A percentile compares a stretch with the other conserved stretches of the same genome.
Conservation (phyloP, 129 eudicot species). For the Solidago caesia region DNA sequence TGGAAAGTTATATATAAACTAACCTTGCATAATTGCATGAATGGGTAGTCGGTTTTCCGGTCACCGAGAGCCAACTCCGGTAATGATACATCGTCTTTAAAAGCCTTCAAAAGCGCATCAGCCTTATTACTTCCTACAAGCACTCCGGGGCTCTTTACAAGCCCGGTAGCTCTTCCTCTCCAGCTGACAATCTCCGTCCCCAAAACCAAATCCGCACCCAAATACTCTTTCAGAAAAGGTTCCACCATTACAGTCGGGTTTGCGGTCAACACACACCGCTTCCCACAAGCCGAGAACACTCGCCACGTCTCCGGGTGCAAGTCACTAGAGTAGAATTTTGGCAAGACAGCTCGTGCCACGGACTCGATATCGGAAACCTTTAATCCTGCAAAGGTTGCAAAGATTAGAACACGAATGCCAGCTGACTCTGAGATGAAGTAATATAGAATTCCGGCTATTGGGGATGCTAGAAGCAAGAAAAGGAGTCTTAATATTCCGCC, state of each 20-base stretch:
- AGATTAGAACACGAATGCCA: slow-evolving; percentile 52
- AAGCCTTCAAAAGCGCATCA: slow-evolving; percentile 47
- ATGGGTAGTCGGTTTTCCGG: slow-evolving; percentile 57
- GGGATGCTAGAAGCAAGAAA: slow-evolving; percentile 48
- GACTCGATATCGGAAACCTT: slow-evolving; percentile 55
- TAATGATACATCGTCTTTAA: slow-evolving; percentile 2
- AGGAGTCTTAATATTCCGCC: slow-evolving; percentile 55
- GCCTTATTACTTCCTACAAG: slow-evolving; percentile 63
- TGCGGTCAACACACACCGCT: slow-evolving; percentile 58
- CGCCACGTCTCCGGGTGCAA: slow-evolving; percentile 70
- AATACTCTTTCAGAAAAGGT: slow-evolving; percentile 56
- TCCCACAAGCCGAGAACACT: slow-evolving; percentile 65
- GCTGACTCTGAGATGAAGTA: slow-evolving; percentile 62
- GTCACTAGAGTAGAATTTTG: slow-evolving; percentile 58
- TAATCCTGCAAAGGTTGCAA: slow-evolving; percentile 62
- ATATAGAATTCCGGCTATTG: slow-evolving; percentile 52
- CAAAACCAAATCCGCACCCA: slow-evolving; percentile 58
- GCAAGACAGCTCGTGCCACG: slow-evolving; percentile 64
- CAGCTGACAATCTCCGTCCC: slow-evolving; percentile 57
- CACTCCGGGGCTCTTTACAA: slow-evolving; percentile 46
- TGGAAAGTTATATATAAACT: not conserved
- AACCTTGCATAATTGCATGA: slow-evolving; percentile 70
- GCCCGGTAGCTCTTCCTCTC: slow-evolving; percentile 61
- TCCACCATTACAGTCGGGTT: slow-evolving; percentile 72
- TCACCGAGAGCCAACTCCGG: slow-evolving; percentile 71